Evolutionary conservation across 306 rosid species (phyloP).

Genomic region (Echinosophora koreensis): DNA sequence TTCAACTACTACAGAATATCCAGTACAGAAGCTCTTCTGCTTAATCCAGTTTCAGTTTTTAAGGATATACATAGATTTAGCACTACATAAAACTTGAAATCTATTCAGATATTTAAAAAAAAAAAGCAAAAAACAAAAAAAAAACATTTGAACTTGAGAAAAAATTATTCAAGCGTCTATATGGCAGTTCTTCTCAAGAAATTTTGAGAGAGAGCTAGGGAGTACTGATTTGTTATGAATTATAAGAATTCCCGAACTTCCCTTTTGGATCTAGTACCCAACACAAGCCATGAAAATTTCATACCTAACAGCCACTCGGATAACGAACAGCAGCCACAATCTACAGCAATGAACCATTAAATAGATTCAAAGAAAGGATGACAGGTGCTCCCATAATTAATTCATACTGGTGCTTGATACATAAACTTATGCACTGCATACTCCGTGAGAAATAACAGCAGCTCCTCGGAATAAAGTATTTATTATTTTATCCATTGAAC

Average conservation of each 20-base stretch:
- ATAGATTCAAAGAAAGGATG: slow-evolving; percentile 34
- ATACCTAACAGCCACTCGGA: slow-evolving; percentile 30
- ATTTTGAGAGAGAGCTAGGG: neutral
- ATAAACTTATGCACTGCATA: slow-evolving; percentile 1
- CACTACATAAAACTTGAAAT: slow-evolving; percentile 27
- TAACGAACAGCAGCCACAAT: slow-evolving; percentile 36
- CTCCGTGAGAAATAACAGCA: neutral
- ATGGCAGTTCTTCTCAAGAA: slow-evolving; percentile 4
- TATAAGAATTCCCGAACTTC: slow-evolving; percentile 18
- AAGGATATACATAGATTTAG: slow-evolving; percentile 14
- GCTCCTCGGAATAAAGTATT: slow-evolving; percentile 18
- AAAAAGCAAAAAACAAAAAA: neutral
- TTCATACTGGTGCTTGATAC: neutral
- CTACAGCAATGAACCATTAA: slow-evolving; percentile 27
- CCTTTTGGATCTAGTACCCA: slow-evolving; percentile 35
- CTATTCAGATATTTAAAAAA: neutral
- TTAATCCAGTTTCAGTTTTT: slow-evolving; percentile 28
- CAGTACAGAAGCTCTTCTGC: slow-evolving; percentile 17
- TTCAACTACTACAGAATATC: slow-evolving; percentile 14
- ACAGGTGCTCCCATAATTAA: slow-evolving; percentile 17
- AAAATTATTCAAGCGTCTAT: neutral
- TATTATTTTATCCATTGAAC: slow-evolving; percentile 12
- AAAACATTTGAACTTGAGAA: neutral
- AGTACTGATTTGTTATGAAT: slow-evolving; percentile 2
- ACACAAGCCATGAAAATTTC: slow-evolving; percentile 41